A percentile compares a stretch with the other conserved stretches of the same genome.
phyloP scores from a whole-genome alignment of 2,329 filamentous ascomycete species.

The Paecilomyces dactylethromorphus region DNA sequence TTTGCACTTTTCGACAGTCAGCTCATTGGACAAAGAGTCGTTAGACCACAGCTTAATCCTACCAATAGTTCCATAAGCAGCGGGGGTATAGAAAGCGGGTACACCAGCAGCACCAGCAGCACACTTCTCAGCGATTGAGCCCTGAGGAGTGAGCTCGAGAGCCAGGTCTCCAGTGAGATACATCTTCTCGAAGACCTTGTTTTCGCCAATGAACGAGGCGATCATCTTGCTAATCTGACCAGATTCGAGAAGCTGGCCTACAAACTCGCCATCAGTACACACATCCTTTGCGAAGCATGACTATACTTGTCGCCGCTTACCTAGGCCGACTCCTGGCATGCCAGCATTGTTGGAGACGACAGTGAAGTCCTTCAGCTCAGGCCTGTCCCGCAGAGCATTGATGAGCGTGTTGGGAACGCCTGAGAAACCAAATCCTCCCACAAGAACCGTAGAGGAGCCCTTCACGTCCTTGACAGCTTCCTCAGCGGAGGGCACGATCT shows the following conservation, averaged over 20 bases:
- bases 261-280: neutral
- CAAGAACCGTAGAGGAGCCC: conserved; percentile 63
- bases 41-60: neutral
- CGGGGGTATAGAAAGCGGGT: conserved; percentile 79
- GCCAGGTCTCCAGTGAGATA: conserved; percentile 79
- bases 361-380: conserved; percentile 56
- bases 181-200: conserved; percentile 82
- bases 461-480: conserved; percentile 67
- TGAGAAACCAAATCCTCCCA: conserved; percentile 73
- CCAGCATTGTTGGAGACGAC: conserved; percentile 80
- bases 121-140: conserved; percentile 81
- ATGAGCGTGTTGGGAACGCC: conserved; percentile 49
- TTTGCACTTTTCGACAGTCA: conserved; percentile 33
- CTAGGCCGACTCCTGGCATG: conserved; percentile 63
- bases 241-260: conserved; percentile 60
- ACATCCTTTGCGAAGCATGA: neutral
- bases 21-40: neutral
- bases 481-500: conserved; percentile 62
- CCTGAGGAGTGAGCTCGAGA: conserved; percentile 83
- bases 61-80: conserved; percentile 67
- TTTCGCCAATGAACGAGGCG: conserved; percentile 69
- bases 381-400: conserved; percentile 56
- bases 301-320: conserved; percentile 32
- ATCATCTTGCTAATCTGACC: conserved; percentile 71
- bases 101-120: conserved; percentile 79